These are phyloP conservation scores for Syncephalastrum racemosum DNA, from an alignment of 371 early-diverging fungal species.

Conservation along the genomic window DNA sequence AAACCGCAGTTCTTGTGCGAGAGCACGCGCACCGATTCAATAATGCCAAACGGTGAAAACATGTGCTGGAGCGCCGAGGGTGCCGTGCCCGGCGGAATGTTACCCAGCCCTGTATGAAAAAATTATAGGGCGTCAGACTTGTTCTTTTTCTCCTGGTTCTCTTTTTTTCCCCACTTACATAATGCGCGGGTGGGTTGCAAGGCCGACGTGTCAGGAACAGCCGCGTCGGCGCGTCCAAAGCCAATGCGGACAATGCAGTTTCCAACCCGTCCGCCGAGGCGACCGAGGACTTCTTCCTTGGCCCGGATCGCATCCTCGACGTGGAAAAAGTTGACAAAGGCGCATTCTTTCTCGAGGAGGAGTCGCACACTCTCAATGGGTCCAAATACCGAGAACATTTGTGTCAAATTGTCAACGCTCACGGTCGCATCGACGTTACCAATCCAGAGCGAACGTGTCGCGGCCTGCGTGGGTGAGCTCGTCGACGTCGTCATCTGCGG, in stretches of 20 bases:
- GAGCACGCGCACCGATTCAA: slow-evolving; percentile 93
- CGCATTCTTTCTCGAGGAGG: slow-evolving; percentile 94
- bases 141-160: not conserved
- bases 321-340: slow-evolving; percentile 88
- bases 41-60: slow-evolving; percentile 82
- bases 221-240: slow-evolving; percentile 87
- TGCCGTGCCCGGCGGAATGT: slow-evolving; percentile 82
- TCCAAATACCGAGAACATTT: slow-evolving; percentile 87
- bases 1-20: slow-evolving; percentile 97
- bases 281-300: slow-evolving; percentile 80
- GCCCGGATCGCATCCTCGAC: slow-evolving; percentile 90
- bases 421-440: slow-evolving; percentile 88
- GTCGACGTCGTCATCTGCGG: slow-evolving; percentile 19
- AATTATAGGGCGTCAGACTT: slow-evolving; percentile 2
- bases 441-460: slow-evolving; percentile 92
- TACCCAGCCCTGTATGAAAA: slow-evolving; percentile 85
- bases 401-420: slow-evolving; percentile 76
- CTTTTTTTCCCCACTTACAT: slow-evolving; percentile 30
- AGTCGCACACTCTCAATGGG: slow-evolving; percentile 91
- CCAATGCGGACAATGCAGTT: slow-evolving; percentile 84
- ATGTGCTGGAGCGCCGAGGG: slow-evolving; percentile 73
- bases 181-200: slow-evolving; percentile 51
- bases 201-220: slow-evolving; percentile 32
- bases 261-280: slow-evolving; percentile 74
- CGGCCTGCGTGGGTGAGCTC: slow-evolving; percentile 41